A percentile compares a stretch with the other conserved stretches of the same genome.
Evolutionary conservation across 495 filamentous ascomycete species (phyloP).

Genomic region (Penicillium paxilli): DNA sequence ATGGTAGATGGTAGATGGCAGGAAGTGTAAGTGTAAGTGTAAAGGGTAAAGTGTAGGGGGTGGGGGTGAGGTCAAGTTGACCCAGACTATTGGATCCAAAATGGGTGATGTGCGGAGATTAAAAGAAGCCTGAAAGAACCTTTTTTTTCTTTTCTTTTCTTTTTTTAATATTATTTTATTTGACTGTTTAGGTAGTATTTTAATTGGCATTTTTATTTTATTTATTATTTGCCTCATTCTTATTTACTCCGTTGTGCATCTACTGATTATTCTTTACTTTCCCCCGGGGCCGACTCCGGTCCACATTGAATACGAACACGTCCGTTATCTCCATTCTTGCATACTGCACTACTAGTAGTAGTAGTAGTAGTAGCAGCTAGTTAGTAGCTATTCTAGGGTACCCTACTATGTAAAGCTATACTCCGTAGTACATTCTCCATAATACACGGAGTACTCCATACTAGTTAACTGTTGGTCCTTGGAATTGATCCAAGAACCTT

Average conservation of each 20-base stretch:
- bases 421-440: too few relatives aligned
- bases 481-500: too few relatives aligned
- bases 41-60: slow-evolving; percentile 2
- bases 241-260: not conserved
- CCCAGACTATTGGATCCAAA: slow-evolving; percentile 23
- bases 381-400: too few relatives aligned
- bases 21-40: not conserved
- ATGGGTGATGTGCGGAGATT: slow-evolving; percentile 27
- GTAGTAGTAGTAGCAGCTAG: too few relatives aligned
- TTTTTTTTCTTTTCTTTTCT: not conserved
- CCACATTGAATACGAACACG: not conserved
- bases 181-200: too few relatives aligned
- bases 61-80: slow-evolving; percentile 18
- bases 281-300: not conserved
- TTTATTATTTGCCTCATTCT: slow-evolving; percentile 3
- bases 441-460: too few relatives aligned
- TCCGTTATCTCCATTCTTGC: too few relatives aligned
- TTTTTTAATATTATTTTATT: too few relatives aligned
- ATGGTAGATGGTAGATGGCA: not conserved
- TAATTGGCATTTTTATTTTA: not conserved
- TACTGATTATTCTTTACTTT: not conserved
- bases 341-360: not conserved
- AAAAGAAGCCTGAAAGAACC: slow-evolving; percentile 5
- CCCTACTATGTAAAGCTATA: too few relatives aligned
- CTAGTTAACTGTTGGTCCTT: too few relatives aligned